Base-by-base conservation (phyloP, 192 early-diverging fungal genomes). In the Backusella luteola region DNA sequence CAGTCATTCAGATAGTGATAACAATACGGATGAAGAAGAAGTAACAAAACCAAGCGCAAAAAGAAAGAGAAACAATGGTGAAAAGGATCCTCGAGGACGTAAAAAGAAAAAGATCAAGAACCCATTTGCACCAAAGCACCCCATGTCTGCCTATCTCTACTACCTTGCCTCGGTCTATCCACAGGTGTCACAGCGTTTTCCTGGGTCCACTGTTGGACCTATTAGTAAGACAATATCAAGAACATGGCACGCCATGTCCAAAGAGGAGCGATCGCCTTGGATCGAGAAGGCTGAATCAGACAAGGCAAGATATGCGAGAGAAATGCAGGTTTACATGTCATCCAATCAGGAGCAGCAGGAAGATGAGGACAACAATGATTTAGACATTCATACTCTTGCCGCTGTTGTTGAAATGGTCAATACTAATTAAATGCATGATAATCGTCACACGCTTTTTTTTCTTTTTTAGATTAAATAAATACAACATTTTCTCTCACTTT, bases 121-220 rank as follows among this genome's bases (percentile, higher is more conserved):
- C 53, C 93, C 92, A 0, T 84, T 86, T 77, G 91, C 89, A 6
- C 94, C 94, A 67, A 94, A 94, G 75, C 94, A 96, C 79, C 94
- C 94, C 52, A 94, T 94, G 87, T 93, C 94, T 7, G 93, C 91
- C 14, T 96, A 94, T 81, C 79, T 96, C 44, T 95, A 90, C 73
- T 96, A 91, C 74, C 79, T 92, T 69, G 88, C 86, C 5, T 86
- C 89, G 1, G 90, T 91, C 69, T 84, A 94, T 34, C 89, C 90
- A 6, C 70, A 87, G 4, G 87, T 92, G 46, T 85, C 91, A n/a
- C 82, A 85, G 52, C 85, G 89, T 73, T 83, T 92, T 73, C 89
- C 93, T 21, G 89, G 90, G 35, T 87, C 83, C 74, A 89, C 88
- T 34, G 87, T 93, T 77, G 93, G 93, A 6, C 88, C 89, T 21